Base-by-base conservation (phyloP, 2,329 filamentous ascomycete genomes). In the Lachnellula arida region DNA sequence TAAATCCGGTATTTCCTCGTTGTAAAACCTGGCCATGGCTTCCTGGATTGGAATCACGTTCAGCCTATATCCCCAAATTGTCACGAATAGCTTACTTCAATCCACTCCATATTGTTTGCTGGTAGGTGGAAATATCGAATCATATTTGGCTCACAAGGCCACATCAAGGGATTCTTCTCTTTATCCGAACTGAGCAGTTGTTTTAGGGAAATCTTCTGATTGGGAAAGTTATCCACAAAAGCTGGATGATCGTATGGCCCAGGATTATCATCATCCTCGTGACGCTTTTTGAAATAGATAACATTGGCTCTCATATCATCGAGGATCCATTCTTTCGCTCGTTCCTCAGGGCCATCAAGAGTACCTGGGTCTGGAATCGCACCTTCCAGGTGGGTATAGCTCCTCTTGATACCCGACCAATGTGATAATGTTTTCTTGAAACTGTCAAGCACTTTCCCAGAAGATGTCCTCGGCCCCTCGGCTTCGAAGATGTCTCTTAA, bases 71-170 rank as follows among this genome's bases (percentile, higher is more conserved):
- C 32, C 23, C 14, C 2, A 17, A 15, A 19, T 23, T 6, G 28
- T n/a, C 22, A 37, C 14, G 9, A 22, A 4, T 25, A 8, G 14
- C 49, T 43, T n/a, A 56, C 54, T 25, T 56, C 54, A 28, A 56
- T 32, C 54, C 54, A 52, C 7, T 42, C 39, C 54, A 56, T 56
- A 35, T 56, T 56, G 14, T 56, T 56, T 11, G 49, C 42, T 15
- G 54, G 54, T 5, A 56, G 19, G n/a, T 56, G 54, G 23, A 56
- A 56, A n/a, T 56, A 56, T 23, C 54, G 48, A 35, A 52, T 56
- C 54, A 56, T 52, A 22, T 51, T 42, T n/a, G 49, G 28, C 7
- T 56, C 49, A 35, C 54, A 56, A 11, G 49, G 12, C 54, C 49
- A 51, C 49, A 56, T 56, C 23, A 56, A 42, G 25, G 54, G 54